Base-by-base conservation (phyloP, 495 filamentous ascomycete genomes). In the Zalerion maritima region DNA sequence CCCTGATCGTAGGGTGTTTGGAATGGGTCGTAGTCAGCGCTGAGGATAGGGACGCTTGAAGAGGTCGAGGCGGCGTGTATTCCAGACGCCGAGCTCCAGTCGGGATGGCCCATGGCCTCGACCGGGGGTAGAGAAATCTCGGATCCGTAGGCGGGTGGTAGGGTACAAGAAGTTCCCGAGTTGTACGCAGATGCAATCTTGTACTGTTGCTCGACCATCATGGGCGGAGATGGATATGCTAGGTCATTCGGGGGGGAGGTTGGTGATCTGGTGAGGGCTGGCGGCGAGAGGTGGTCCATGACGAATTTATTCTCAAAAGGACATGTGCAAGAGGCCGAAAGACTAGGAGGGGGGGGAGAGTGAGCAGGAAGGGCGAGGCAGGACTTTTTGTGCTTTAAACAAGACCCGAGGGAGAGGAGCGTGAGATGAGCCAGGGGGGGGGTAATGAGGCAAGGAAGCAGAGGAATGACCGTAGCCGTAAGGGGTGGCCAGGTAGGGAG, bases 1-100 rank as follows among this genome's bases (percentile, higher is more conserved):
- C 38, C 31, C 16, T 43, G 38, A 21, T 57, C 52, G 38, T 63
- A 65, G 29, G 49, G 52, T 24, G 54, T n/a, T n/a, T n/a, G 53
- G 37, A 68, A 71, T 14, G 60, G 41, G 33, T 64, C 63, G 43
- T 69, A 71, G 17, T 66, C 67, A 24, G 54, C 47, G 14, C 61
- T 54, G 27, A 69, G 49, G 27, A 69, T 59, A 31, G 62, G 58
- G 42, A 57, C 49, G 27, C 47, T 42, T 24, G 50, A 40, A 17
- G 54, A 49, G 0, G 57, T 49, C 24, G 59, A 55, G 29, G 43
- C 44, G 15, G 54, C 44, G 21, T 59, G 49, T 23, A 59, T 46
- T 13, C 56, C 43, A 6, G 42, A 17, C 17, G 51, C 31, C 33
- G 34, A 51, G 39, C 37, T 50, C 58, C 58, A 62, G 26, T 54